These are phyloP conservation scores for Ambrosia hybrid DNA, from an alignment of 140 eudicot species.

Conservation along the genomic window DNA sequence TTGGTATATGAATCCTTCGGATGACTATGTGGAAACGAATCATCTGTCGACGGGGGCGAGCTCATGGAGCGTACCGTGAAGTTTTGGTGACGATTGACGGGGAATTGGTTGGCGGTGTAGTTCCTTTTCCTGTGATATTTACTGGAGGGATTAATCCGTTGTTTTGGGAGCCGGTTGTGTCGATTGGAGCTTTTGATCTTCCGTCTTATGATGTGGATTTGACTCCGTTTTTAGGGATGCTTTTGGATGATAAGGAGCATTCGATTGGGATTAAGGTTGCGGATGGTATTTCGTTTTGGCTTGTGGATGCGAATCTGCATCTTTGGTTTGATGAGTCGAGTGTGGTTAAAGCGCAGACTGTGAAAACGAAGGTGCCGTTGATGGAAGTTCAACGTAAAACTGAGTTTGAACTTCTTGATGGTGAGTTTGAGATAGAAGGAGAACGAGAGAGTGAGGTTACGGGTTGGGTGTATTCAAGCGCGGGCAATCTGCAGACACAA, in stretches of 20 bases:
- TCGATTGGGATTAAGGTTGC: constrained; percentile 58
- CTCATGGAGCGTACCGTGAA: constrained; percentile 79
- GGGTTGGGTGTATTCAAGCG: constrained; percentile 58
- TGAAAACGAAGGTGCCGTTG: constrained; percentile 34
- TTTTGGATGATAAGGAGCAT: constrained; percentile 65
- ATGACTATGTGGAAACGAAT: constrained; percentile 52
- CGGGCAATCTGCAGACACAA: constrained; percentile 54
- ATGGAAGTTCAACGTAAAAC: constrained; percentile 28
- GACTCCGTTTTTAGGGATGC: constrained; percentile 70
- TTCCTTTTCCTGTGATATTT: constrained; percentile 86
- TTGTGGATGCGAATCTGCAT: constrained; percentile 88
- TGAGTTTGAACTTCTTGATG: constrained; percentile 48
- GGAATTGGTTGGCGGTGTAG: constrained; percentile 56
- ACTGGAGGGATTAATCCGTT: constrained; percentile 86
- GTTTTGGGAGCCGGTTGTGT: constrained; percentile 89
- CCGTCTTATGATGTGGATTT: constrained; percentile 79
- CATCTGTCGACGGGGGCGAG: constrained; percentile 47
- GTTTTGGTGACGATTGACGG: constrained; percentile 73
- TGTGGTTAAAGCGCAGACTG: constrained; percentile 35
- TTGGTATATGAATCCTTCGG: constrained; percentile 92
- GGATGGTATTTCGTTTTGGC: constrained; percentile 73
- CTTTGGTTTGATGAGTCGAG: constrained; percentile 64
- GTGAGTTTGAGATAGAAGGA: constrained; percentile 57
- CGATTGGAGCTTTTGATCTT: constrained; percentile 84
- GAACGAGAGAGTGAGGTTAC: constrained; percentile 43